These are phyloP conservation scores for Musa troglodytarum DNA, from an alignment of 176 grass and related monocot species.

Conservation along the genomic window DNA sequence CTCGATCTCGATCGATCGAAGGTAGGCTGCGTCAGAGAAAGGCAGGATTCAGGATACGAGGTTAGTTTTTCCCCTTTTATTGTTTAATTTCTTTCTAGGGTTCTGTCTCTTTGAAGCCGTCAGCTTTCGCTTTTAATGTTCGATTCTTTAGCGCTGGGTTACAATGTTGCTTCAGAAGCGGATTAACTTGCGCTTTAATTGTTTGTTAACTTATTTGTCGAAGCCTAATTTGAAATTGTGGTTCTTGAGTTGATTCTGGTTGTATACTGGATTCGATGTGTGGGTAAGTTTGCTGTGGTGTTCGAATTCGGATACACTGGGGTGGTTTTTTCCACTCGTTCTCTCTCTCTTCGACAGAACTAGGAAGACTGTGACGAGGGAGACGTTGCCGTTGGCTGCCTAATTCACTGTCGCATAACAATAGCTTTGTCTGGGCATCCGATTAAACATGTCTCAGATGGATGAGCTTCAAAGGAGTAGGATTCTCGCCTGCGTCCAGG, in stretches of 20 bases:
- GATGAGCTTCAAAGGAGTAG: constrained; percentile 1
- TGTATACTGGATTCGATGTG: too few relatives aligned
- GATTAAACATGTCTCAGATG: neutral
- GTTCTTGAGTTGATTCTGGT: neutral
- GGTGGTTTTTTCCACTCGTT: too few relatives aligned
- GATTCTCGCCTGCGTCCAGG: constrained; percentile 34
- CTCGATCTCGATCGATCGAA: neutral
- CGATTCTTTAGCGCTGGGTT: neutral
- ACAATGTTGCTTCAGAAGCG: neutral
- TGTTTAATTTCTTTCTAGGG: neutral
- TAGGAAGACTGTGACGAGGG: too few relatives aligned
- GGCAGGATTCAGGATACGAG: neutral
- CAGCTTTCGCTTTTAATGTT: neutral
- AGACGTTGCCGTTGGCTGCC: neutral
- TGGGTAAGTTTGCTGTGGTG: too few relatives aligned
- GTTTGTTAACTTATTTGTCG: neutral
- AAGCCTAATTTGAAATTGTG: neutral
- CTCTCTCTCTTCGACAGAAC: too few relatives aligned
- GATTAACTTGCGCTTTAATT: neutral
- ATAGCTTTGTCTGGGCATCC: neutral
- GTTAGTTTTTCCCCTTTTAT: neutral
- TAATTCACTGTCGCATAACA: neutral
- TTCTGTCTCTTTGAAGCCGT: neutral
- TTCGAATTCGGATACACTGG: too few relatives aligned
- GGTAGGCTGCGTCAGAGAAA: neutral